Evolutionary conservation across 129 eudicot genomes (phyloP).

Genomic region (Saposhnikovia divaricata): DNA sequence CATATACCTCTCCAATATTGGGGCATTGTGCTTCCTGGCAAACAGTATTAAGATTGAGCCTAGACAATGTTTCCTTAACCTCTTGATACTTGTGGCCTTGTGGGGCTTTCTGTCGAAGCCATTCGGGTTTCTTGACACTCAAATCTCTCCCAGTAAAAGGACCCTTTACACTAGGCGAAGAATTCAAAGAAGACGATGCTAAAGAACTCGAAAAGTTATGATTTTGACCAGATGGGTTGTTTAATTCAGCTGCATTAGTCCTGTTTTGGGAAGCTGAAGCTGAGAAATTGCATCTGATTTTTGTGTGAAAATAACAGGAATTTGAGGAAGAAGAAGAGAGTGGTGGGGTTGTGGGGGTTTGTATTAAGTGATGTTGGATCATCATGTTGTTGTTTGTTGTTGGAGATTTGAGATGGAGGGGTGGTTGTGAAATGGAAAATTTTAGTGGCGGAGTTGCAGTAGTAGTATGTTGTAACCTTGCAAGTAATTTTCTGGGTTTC

Average conservation of each 20-base stretch:
- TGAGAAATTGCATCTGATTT: slow-evolving; percentile 7
- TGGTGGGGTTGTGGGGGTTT: neutral
- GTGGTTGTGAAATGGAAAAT: neutral
- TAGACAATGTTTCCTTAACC: slow-evolving; percentile 62
- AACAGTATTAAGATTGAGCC: slow-evolving; percentile 71
- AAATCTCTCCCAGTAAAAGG: slow-evolving; percentile 86
- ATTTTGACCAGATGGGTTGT: neutral
- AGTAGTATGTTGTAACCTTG: too few relatives aligned
- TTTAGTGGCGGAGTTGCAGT: neutral
- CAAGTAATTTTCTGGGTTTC: neutral
- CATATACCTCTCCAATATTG: slow-evolving; percentile 71
- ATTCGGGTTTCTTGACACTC: slow-evolving; percentile 73
- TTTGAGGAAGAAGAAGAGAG: neutral
- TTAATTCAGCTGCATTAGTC: neutral
- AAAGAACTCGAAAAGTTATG: neutral
- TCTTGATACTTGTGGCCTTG: slow-evolving; percentile 70
- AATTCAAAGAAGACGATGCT: neutral
- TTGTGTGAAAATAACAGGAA: neutral
- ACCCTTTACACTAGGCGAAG: slow-evolving; percentile 54
- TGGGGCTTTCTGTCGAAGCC: slow-evolving; percentile 85
- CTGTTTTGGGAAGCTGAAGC: neutral
- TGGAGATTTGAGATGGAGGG: neutral
- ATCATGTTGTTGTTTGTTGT: neutral
- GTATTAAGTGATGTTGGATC: slow-evolving; percentile 8
- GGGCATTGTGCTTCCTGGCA: slow-evolving; percentile 98